Conservation (phyloP, 2,329 filamentous ascomycete genomes). For the Pseudonectria foliicola region DNA sequence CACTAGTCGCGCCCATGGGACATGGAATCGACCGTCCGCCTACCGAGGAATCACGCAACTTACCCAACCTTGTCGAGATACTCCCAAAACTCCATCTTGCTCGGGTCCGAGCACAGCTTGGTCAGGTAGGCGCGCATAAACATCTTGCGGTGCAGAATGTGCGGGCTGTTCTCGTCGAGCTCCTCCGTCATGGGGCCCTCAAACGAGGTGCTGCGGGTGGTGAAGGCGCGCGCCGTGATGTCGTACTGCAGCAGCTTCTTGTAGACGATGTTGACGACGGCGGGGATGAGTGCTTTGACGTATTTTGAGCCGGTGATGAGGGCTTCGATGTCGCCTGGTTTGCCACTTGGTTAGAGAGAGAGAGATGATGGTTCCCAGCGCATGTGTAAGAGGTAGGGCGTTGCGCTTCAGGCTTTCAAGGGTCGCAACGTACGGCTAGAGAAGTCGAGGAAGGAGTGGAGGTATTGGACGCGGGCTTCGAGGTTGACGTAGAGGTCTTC, state of each 20-base stretch:
- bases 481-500: constrained; percentile 65
- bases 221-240: constrained; percentile 72
- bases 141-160: constrained; percentile 71
- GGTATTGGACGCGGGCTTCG: constrained; percentile 61
- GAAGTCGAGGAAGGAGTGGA: constrained; percentile 72
- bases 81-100: constrained; percentile 72
- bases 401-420: not conserved
- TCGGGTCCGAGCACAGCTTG: constrained; percentile 68
- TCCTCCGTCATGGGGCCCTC: constrained; percentile 60
- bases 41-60: no score
- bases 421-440: constrained; percentile 49
- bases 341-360: not conserved
- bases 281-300: constrained; percentile 74
- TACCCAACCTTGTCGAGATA: constrained; percentile 78
- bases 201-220: constrained; percentile 54
- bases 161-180: constrained; percentile 61
- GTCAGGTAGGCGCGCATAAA: constrained; percentile 69
- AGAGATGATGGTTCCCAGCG: no score
- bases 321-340: constrained; percentile 63
- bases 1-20: no score
- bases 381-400: no score
- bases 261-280: constrained; percentile 79
- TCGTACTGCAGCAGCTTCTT: constrained; percentile 74
- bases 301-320: constrained; percentile 64
- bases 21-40: no score